A percentile compares a stretch with the other conserved stretches of the same genome.
These are phyloP conservation scores for Chytriomyces sp. DNA, from an alignment of 192 early-diverging fungal species.

Conservation along the genomic window DNA sequence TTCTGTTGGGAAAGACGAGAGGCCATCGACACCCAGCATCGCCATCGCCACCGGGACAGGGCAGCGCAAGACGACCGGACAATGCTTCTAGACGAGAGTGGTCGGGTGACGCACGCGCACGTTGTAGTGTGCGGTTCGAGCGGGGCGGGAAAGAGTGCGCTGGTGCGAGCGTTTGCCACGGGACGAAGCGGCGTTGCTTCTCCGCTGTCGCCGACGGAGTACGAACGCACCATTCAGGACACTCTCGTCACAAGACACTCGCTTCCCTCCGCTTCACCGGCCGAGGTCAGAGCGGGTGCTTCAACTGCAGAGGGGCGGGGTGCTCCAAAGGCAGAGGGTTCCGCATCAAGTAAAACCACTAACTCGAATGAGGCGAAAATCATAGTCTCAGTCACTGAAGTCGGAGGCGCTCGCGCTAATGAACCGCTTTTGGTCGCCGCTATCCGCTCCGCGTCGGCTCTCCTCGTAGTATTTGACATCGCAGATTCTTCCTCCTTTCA, in stretches of 20 bases:
- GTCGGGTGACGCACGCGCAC: neutral
- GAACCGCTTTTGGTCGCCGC: neutral
- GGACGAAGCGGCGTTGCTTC: neutral
- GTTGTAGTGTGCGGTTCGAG: neutral
- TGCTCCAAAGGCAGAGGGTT: neutral
- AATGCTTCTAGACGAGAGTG: neutral
- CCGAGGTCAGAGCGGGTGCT: no score
- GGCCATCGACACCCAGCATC: no score
- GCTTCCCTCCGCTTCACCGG: no score
- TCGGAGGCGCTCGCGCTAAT: neutral
- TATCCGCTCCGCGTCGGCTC: neutral
- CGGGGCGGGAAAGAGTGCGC: neutral
- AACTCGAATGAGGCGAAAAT: neutral
- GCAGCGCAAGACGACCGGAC: no score
- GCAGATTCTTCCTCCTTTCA: neutral
- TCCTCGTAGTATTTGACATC: neutral
- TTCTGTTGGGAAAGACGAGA: no score
- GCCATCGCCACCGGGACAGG: no score
- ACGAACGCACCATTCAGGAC: neutral
- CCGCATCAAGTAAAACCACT: neutral
- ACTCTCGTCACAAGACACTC: neutral
- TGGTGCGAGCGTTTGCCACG: neutral
- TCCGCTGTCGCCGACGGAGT: neutral
- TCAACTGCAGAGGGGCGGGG: no score
- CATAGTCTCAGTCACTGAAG: neutral